These are phyloP conservation scores for Fusarium graminum DNA, from an alignment of 2,329 filamentous ascomycete species.

Conservation along the genomic window DNA sequence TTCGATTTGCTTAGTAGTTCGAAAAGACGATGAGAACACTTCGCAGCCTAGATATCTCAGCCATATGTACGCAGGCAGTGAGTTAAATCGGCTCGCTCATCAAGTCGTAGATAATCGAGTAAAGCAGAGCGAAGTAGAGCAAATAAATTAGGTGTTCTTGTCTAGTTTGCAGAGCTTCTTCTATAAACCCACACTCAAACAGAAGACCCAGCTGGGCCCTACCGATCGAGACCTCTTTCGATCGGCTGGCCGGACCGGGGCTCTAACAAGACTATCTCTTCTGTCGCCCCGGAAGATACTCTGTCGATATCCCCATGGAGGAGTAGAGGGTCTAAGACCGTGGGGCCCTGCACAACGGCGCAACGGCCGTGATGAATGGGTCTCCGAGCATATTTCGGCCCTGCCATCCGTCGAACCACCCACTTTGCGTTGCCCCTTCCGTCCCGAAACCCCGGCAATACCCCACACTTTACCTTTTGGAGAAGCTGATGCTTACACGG, in stretches of 20 bases:
- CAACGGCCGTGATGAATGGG: conserved; percentile 38
- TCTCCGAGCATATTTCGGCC: conserved; percentile 45
- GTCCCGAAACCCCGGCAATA: conserved; percentile 49
- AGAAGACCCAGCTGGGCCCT: conserved; percentile 12
- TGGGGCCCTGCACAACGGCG: conserved; percentile 22
- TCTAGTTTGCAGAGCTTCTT: conserved; percentile 34
- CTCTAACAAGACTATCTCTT: conserved; percentile 37
- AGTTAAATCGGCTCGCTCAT: conserved; percentile 6
- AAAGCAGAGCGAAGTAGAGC: conserved; percentile 11
- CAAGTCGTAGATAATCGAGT: conserved; percentile 16
- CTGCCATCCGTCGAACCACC: conserved; percentile 47
- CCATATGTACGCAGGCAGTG: conserved; percentile 31
- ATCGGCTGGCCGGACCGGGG: conserved; percentile 46
- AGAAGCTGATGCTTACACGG: conserved; percentile 40
- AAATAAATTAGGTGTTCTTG: conserved; percentile 10
- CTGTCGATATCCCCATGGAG: conserved; percentile 28
- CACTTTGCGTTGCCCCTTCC: conserved; percentile 38
- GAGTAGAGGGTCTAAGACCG: conserved; percentile 23
- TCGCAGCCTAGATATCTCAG: conserved; percentile 7
- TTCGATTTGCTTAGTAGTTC: conserved; percentile 22
- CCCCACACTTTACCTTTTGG: conserved; percentile 43
- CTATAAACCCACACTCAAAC: conserved; percentile 36
- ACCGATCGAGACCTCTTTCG: conserved; percentile 24
- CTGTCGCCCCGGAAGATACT: conserved; percentile 25
- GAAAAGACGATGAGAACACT: conserved; percentile 7